Base-by-base conservation (phyloP, 2,329 filamentous ascomycete species). In the Sarocladium kiliense region DNA sequence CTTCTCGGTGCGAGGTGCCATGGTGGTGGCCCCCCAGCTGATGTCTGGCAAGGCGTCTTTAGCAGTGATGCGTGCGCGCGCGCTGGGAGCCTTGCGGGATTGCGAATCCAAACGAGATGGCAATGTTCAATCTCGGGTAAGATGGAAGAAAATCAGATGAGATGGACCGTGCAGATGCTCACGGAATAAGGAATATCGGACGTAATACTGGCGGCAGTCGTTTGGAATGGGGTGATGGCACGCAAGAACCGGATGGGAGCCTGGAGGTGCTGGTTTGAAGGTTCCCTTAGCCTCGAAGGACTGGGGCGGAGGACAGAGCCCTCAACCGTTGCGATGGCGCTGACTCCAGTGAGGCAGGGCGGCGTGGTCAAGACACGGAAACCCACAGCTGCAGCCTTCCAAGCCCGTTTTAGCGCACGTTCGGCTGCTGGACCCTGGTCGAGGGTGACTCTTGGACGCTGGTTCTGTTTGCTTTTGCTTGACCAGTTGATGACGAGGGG, bases 1-100 rank as follows among this genome's bases (percentile, higher is more conserved):
- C 77, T 89, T 89, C 73, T 94, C 88, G 61, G 72, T 70, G 64
- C 77, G 74, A 71, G 84, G 78, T 71, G 82, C 74, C 82, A 85
- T 85, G 60, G 58, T 65, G 60, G 61, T 61, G 57, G 64, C 62
- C 3, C 25, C 54, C 30, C 21, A 49, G 16, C 23, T 16, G 16
- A 25, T 36, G 27, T 18, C 27, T 37, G 41, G 26, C 7, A 49
- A 36, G 23, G 42, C 30, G 47, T 36, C 30, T 36, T 36, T 16
- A 23, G 44, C 25, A n/a, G 30, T 51, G 47, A 27, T 34, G 47
- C 23, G 47, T 14, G 27, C 23, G 27, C 41, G 41, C 16, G 41
- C 7, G 36, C 36, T 44, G 18, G 41, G 3, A 51, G 47, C 27
- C 47, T 51, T 32, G 47, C n/a, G 4, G 30, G 30, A 14, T 23